Base-by-base conservation (phyloP, 1,284 basidiomycete species). In the Apiotrichum veenhuisii region DNA sequence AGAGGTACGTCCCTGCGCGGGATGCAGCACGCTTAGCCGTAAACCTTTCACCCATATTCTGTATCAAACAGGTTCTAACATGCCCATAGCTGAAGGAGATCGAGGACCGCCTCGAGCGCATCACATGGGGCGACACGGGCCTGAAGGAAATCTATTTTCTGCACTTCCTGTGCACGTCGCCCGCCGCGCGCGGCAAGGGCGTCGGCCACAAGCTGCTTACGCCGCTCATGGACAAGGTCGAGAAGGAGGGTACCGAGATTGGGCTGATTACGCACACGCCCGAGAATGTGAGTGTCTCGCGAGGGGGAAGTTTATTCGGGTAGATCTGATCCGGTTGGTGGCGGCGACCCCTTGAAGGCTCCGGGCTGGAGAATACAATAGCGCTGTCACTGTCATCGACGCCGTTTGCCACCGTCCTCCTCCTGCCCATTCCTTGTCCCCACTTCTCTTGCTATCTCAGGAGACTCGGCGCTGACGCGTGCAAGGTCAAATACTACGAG, bases 401-500 rank as follows among this genome's bases (percentile, higher is more conserved):
- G n/a, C n/a, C n/a, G n/a, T n/a, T n/a, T n/a, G n/a, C n/a, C n/a
- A n/a, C n/a, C n/a, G n/a, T n/a, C n/a, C n/a, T n/a, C n/a, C n/a
- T n/a, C n/a, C n/a, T n/a, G n/a, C n/a, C n/a, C n/a, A n/a, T n/a
- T n/a, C n/a, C n/a, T n/a, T n/a, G n/a, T n/a, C n/a, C n/a, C n/a
- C n/a, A n/a, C n/a, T n/a, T n/a, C n/a, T n/a, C n/a, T n/a, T n/a
- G n/a, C n/a, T n/a, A n/a, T n/a, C n/a, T n/a, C n/a, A n/a, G n/a
- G n/a, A n/a, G n/a, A n/a, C n/a, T n/a, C n/a, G 30, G 15, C 40
- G 14, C 49, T 23, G 26, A 42, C 27, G 8, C 25, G n/a, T n/a
- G n/a, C n/a, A 26, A 50, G 49, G 40, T 50, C 27, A 30, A n/a
- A 14, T 50, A 50, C 49, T 50, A 50, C 38, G 26, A 40, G n/a